Base-by-base conservation (phyloP, 257 asterid genomes). In the Ligustrum vulgare region DNA sequence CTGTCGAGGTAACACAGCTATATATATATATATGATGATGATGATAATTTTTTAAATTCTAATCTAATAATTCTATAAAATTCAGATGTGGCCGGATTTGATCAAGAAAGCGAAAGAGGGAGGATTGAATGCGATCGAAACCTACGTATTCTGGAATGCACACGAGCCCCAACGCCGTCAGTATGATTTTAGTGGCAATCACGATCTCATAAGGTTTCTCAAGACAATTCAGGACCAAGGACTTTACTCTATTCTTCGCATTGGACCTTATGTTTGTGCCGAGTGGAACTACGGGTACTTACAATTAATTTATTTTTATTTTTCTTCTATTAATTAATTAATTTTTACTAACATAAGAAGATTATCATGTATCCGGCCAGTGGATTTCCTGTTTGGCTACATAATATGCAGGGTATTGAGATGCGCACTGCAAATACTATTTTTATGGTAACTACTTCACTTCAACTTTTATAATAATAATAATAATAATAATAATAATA, bases 251-350 rank as follows among this genome's bases (percentile, higher is more conserved):
- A 82, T 92, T 51, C 92, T 92, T 51, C 90, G 98, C 3, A 91
- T 92, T 73, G 98, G 98, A 63, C 98, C 98, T 0, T 92, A 92
- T 67, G 92, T 82, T 76, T 92, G 96, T 68, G 98, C 98, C 0
- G 98, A 91, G 71, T 90, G 98, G 97, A 93, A 88, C 69, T 93
- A 80, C 34, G 98, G 97, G 96, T 91, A 84, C 32, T 6, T 13
- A n/a, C 35, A 20, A 16, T 16, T 13, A 20, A 33, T 72, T 35
- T 13, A 20, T 34, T 72, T 35, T 9, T 9, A 45, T 43, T 10
- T 13, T 32, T 51, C 12, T 12, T 1, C 7, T 41, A 33, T 69
- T 43, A 3, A 28, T 69, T 43, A 3, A 25, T 1, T 10, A 3
- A 36, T 15, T 66, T 71, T 66, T 36, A 0, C 25, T 43, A 8